Percentiles rank a stretch among this genome's conserved stretches.
Conservation (phyloP, 345 rosid genomes). For the Lenwebbia sp. region DNA sequence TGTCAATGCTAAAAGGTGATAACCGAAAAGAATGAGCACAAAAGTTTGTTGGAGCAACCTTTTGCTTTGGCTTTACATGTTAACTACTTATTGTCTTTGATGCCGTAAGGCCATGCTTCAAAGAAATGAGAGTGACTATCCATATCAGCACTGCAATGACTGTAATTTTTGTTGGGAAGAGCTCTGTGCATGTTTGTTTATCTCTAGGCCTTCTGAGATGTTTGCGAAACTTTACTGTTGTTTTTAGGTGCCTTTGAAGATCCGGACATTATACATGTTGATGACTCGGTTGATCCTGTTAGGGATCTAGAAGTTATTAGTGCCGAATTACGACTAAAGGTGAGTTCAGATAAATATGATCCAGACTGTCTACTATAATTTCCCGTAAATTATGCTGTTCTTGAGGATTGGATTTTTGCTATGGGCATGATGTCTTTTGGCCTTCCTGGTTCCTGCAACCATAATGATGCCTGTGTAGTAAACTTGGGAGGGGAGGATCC, state of each 20-base stretch:
- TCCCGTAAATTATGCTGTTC: background rate
- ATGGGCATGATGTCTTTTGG: background rate
- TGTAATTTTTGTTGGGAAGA: background rate
- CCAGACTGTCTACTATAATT: background rate
- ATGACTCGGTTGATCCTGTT: slow-evolving; percentile 88
- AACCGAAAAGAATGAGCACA: background rate
- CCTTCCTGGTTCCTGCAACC: background rate
- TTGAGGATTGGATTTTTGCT: background rate
- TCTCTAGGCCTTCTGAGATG: background rate
- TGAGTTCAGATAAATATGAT: background rate
- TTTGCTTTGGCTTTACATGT: background rate
- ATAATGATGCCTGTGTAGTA: background rate
- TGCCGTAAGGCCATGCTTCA: background rate
- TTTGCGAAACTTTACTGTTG: background rate
- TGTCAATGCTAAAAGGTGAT: background rate
- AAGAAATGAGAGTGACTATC: background rate
- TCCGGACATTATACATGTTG: slow-evolving; percentile 91
- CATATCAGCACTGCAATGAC: background rate
- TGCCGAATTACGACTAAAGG: slow-evolving; percentile 84
- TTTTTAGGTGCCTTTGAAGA: slow-evolving; percentile 90
- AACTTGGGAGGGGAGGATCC: background rate
- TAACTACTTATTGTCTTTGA: background rate
- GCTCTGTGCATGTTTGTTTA: background rate
- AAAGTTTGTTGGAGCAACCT: background rate
- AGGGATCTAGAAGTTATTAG: slow-evolving; percentile 83